Percentiles rank a stretch among this genome's conserved stretches.
These are phyloP conservation scores for Nelumbo lutea DNA, from an alignment of 164 flowering plant species.

Conservation along the genomic window DNA sequence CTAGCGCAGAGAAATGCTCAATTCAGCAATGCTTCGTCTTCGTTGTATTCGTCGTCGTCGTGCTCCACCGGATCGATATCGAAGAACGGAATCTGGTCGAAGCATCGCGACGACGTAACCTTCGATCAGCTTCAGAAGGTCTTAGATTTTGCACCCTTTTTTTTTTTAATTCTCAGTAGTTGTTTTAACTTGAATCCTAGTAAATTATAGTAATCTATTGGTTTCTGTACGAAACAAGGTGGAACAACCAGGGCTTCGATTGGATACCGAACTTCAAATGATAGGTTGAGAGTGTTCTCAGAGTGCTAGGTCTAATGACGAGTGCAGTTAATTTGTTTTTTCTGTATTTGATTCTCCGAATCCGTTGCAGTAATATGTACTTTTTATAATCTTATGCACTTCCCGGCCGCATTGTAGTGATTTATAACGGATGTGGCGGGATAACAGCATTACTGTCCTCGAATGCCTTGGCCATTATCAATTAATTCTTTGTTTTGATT, in stretches of 20 bases:
- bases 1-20: slow-evolving; percentile 31
- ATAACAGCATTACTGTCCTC: background rate
- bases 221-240: slow-evolving; percentile 10
- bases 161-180: slow-evolving; percentile 1
- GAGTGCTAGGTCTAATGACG: background rate
- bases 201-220: background rate
- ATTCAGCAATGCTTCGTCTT: slow-evolving; percentile 17
- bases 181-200: background rate
- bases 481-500: background rate
- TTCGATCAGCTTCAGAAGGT: slow-evolving; percentile 95
- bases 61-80: slow-evolving; percentile 34
- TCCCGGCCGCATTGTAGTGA: background rate
- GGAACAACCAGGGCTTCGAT: slow-evolving; percentile 14
- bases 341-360: slow-evolving; percentile 13
- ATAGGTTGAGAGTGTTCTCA: background rate
- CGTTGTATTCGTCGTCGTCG: slow-evolving; percentile 10
- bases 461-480: background rate
- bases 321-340: slow-evolving; percentile 9
- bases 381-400: background rate
- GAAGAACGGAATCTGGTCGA: slow-evolving; percentile 76
- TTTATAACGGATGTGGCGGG: background rate
- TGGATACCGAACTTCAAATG: slow-evolving; percentile 18
- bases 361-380: background rate
- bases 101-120: slow-evolving; percentile 63
- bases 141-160: slow-evolving; percentile 5